phyloP scores from a whole-genome alignment of 2,329 filamentous ascomycete species.

The Phoma sp. region DNA sequence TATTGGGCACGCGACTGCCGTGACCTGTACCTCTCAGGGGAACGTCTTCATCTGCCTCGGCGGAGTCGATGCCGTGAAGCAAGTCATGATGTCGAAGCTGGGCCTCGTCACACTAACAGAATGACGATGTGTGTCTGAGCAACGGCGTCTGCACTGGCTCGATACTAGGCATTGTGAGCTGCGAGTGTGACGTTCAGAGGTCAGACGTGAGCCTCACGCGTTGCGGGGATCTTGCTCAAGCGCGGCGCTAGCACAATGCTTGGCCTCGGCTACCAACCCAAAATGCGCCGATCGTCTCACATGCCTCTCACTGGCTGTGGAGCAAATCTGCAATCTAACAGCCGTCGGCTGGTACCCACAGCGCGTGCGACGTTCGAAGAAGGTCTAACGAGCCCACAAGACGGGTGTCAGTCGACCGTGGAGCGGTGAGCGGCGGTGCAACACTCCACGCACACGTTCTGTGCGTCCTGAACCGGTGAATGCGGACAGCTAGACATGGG shows the following conservation, averaged over 20 bases:
- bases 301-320: slow-evolving; percentile 9
- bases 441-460: slow-evolving; percentile 8
- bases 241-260: slow-evolving; percentile 2
- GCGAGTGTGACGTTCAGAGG: slow-evolving; percentile 15
- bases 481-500: neutral
- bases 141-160: slow-evolving; percentile 9
- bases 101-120: neutral
- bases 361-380: slow-evolving; percentile 6
- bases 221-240: slow-evolving; percentile 6
- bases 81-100: slow-evolving; percentile 6
- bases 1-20: slow-evolving; percentile 7
- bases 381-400: slow-evolving; percentile 13
- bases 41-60: neutral
- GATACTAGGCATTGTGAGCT: slow-evolving; percentile 15
- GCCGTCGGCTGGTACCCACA: slow-evolving; percentile 6
- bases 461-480: slow-evolving; percentile 1
- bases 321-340: slow-evolving; percentile 7
- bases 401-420: slow-evolving; percentile 6
- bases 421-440: slow-evolving; percentile 8
- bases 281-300: neutral
- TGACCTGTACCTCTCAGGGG: slow-evolving; percentile 5
- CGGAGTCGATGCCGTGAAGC: neutral
- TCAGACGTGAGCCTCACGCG: slow-evolving; percentile 14
- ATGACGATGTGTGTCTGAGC: slow-evolving; percentile 15
- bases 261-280: slow-evolving; percentile 1